These are phyloP conservation scores for Fusarium sp. DNA, from an alignment of 2,329 filamentous ascomycete species.

Conservation along the genomic window DNA sequence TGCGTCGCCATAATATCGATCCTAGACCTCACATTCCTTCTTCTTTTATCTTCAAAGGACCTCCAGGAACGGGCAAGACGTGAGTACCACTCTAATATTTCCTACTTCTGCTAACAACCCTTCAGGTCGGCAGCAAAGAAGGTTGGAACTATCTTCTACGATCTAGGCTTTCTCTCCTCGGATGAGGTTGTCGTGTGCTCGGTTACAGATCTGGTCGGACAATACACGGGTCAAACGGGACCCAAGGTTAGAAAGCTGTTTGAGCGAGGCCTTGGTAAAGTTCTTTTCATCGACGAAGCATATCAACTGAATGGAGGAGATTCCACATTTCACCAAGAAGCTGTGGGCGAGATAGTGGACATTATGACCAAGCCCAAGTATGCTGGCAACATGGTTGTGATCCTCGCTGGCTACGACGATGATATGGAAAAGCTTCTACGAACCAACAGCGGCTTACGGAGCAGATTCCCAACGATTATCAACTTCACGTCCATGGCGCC, in stretches of 20 bases:
- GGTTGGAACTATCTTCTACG: neutral
- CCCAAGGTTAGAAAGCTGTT: neutral
- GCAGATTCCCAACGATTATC: neutral
- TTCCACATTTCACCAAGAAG: neutral
- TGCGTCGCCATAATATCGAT: neutral
- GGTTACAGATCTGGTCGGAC: neutral
- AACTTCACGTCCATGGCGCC: neutral
- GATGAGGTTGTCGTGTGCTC: neutral
- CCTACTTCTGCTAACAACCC: neutral
- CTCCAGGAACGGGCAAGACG: slow-evolving; percentile 2
- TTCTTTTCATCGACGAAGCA: neutral
- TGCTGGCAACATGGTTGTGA: neutral
- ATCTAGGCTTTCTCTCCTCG: neutral
- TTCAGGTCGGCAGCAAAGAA: neutral
- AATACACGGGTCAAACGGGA: neutral
- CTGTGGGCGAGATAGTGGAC: neutral
- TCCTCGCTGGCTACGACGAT: neutral
- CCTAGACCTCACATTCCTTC: neutral
- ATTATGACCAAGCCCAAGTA: neutral
- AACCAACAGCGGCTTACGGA: neutral
- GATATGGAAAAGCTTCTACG: neutral
- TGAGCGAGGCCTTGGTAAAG: neutral
- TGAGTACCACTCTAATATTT: neutral
- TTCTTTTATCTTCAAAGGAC: neutral
- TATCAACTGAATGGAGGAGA: neutral